Percentiles rank a stretch among this genome's conserved stretches.
These are phyloP conservation scores for Acanthochlamys bracteata DNA, from an alignment of 106 monocot species.

Conservation along the genomic window DNA sequence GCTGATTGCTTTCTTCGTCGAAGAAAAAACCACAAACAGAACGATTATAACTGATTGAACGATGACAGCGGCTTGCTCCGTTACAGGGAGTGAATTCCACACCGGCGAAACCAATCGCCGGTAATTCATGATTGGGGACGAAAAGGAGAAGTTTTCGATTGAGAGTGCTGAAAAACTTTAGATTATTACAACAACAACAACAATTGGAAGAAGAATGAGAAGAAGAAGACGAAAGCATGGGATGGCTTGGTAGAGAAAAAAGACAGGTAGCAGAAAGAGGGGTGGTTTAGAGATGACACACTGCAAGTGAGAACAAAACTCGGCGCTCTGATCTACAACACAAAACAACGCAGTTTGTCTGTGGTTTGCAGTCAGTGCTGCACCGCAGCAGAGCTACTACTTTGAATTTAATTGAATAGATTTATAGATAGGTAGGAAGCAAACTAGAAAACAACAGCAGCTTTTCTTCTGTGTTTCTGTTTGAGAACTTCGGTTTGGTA, in stretches of 20 bases:
- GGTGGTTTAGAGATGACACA: background rate
- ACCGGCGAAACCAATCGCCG: background rate
- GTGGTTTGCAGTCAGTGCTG: too few relatives aligned
- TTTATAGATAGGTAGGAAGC: too few relatives aligned
- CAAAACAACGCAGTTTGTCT: too few relatives aligned
- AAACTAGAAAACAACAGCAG: too few relatives aligned
- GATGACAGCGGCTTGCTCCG: background rate
- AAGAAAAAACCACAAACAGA: background rate
- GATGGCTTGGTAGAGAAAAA: background rate
- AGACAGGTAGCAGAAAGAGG: background rate
- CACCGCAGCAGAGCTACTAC: too few relatives aligned
- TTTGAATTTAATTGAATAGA: too few relatives aligned
- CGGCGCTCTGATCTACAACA: too few relatives aligned
- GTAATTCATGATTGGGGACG: too few relatives aligned
- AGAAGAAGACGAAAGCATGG: background rate
- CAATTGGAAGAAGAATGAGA: background rate
- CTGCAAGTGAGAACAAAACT: background rate
- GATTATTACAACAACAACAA: background rate
- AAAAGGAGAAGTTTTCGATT: background rate
- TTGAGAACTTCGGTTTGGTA: too few relatives aligned
- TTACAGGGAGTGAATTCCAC: background rate
- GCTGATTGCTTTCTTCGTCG: background rate
- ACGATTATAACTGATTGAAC: background rate
- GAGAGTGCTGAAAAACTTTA: background rate
- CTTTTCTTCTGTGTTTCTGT: too few relatives aligned